Evolutionary conservation across 129 eudicot species (phyloP).

Genomic region (Artemisia argyi): DNA sequence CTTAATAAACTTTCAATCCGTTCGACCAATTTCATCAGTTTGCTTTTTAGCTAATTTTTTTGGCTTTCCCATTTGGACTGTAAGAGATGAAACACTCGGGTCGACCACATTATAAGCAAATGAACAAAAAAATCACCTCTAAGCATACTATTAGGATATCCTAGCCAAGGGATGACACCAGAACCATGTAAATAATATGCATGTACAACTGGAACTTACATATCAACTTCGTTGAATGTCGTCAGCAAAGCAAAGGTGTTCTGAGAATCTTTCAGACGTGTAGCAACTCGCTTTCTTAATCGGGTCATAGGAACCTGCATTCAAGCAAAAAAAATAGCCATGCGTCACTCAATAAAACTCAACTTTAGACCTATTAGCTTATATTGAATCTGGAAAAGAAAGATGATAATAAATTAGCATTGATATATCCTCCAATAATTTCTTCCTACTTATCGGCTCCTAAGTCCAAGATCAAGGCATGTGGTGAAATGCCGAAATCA

Average conservation of each 20-base stretch:
- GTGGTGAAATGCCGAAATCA: too few relatives aligned
- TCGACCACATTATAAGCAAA: not conserved
- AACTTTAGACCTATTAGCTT: not conserved
- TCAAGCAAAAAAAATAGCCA: slow-evolving; percentile 6
- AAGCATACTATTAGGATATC: slow-evolving; percentile 8
- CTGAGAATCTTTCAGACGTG: slow-evolving; percentile 94
- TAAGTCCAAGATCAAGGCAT: too few relatives aligned
- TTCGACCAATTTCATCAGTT: not conserved
- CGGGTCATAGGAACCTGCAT: slow-evolving; percentile 95
- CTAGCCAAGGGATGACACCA: slow-evolving; percentile 1
- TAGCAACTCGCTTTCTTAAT: slow-evolving; percentile 92
- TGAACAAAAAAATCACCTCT: not conserved
- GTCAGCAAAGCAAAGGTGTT: slow-evolving; percentile 98
- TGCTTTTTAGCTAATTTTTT: not conserved
- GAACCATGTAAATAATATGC: not conserved
- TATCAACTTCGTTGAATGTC: slow-evolving; percentile 96
- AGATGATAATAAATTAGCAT: not conserved
- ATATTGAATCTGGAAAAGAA: not conserved
- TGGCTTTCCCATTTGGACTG: not conserved
- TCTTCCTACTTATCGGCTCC: too few relatives aligned
- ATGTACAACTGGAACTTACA: slow-evolving; percentile 44
- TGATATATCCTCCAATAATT: too few relatives aligned
- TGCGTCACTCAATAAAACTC: slow-evolving; percentile 9
- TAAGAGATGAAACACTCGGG: not conserved
- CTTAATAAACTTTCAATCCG: not conserved